Evolutionary conservation across 2,329 filamentous ascomycete genomes (phyloP), one percentile per base, ranked within the genome.

Genomic region (Talaromyces sp.): DNA sequence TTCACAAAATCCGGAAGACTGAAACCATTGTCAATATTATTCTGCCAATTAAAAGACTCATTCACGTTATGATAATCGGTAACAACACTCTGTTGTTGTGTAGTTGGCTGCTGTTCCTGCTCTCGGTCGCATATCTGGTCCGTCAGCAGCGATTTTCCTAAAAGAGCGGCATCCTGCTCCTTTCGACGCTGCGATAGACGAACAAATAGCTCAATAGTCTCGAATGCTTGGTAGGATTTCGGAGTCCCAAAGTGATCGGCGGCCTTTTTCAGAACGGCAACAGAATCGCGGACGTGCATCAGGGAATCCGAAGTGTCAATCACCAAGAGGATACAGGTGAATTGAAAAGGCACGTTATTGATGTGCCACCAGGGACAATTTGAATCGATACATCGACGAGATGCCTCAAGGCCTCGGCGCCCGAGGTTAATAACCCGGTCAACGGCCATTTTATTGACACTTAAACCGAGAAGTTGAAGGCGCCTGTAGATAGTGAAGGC

Each of bases 341-440:
- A 58, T 39, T 58, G 56, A 27, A 58, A 58, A 17, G 56, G 65
- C n/a, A 66, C 64, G 25, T 66, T 65, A 39, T 62, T 59, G 22
- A 66, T 63, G 27, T 66, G 65, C 65, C 65, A 66, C 65, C 65
- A 66, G 6, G 65, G 65, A 27, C 54, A 56, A 32, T 58, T 58
- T 7, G 49, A 49, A 15, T 59, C 60, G 11, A 62, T 53, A 11
- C 59, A 55, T 13, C 59, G 30, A 5, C 61, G 33, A 1, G 63
- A 58, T 4, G 65, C 61, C 4, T 60, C 49, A 2, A 65, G 60
- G 3, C 65, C 65, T 17, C 44, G 47, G 22, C 39, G 55, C 7
- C 63, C 65, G 15, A 65, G 56, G 13, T 36, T 39, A 19, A 66
- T 60, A 3, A 65, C 55, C 2, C 55, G 52, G 15, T 44, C 36